Percentiles rank a stretch among this genome's conserved stretches.
These are phyloP conservation scores for Caryopteris hybrid DNA, from an alignment of 305 asterid genomes.

Conservation along the genomic window DNA sequence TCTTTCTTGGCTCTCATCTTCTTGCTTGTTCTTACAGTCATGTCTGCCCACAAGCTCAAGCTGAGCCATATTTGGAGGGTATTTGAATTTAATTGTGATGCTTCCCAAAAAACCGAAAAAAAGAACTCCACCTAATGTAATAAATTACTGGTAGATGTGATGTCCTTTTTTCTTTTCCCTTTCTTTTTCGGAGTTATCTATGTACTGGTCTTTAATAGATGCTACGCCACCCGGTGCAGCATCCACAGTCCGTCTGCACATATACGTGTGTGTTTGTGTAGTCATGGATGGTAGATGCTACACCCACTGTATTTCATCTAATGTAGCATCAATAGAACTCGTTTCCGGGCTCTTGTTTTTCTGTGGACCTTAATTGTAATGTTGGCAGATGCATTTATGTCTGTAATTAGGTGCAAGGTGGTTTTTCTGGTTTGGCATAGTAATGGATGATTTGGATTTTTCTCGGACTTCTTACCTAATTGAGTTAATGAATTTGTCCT, in stretches of 20 bases:
- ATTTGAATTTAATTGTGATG: not conserved
- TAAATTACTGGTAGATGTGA: not conserved
- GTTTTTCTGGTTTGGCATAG: too few relatives aligned
- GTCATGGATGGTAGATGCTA: not conserved
- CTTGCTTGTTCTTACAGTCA: constrained; percentile 27
- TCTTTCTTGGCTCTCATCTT: constrained; percentile 35
- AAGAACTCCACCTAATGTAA: not conserved
- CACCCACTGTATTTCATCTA: not conserved
- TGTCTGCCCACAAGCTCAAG: constrained; percentile 43
- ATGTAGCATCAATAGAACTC: too few relatives aligned
- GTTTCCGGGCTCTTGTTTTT: too few relatives aligned
- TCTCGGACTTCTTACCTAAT: not conserved
- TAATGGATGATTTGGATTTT: not conserved
- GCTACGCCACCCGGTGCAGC: not conserved
- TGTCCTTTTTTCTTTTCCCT: not conserved
- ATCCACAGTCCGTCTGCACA: not conserved
- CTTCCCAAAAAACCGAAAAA: too few relatives aligned
- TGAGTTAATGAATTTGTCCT: not conserved
- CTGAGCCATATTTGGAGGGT: not conserved
- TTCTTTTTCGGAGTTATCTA: not conserved
- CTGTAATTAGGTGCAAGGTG: not conserved
- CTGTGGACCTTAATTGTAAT: too few relatives aligned
- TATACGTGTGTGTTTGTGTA: not conserved
- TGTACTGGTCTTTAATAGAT: not conserved
- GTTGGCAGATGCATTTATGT: not conserved